Conservation (phyloP, 2,329 filamentous ascomycete species). For the Stagonosporopsis vannaccii region DNA sequence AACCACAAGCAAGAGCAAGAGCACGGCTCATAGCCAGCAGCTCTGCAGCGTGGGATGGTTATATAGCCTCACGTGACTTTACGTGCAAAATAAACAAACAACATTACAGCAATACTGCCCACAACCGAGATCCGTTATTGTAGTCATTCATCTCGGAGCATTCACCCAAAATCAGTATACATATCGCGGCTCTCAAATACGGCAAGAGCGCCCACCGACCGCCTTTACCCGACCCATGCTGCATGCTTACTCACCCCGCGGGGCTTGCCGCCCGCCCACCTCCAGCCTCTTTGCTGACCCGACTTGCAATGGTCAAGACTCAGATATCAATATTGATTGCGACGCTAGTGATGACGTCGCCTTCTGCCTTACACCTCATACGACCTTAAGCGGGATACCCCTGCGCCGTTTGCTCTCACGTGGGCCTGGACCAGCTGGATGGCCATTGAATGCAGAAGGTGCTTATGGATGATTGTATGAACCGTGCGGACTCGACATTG, state of each 20-base stretch:
- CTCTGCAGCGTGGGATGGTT: background rate
- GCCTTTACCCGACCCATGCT: constrained; percentile 7
- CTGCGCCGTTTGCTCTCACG: background rate
- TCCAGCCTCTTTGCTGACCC: constrained; percentile 13
- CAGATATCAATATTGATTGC: constrained; percentile 5
- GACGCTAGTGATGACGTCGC: constrained; percentile 10
- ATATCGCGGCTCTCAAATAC: background rate
- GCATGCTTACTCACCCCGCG: background rate
- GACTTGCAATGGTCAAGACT: background rate
- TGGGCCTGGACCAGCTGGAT: background rate
- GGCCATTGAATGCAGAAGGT: background rate
- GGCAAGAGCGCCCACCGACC: background rate
- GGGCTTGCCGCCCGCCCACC: background rate
- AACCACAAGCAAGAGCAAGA: background rate
- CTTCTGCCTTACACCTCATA: constrained; percentile 1
- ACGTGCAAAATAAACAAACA: background rate
- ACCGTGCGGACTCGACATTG: too few relatives aligned
- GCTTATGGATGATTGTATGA: background rate
- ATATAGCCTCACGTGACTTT: background rate
- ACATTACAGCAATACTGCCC: background rate
- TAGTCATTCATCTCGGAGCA: too few relatives aligned
- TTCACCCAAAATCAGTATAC: background rate
- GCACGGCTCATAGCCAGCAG: background rate
- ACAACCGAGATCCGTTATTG: background rate
- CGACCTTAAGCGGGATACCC: background rate